Evolutionary conservation across 2,329 filamentous ascomycete species (phyloP).

Genomic region (Diaporthe australafricana): DNA sequence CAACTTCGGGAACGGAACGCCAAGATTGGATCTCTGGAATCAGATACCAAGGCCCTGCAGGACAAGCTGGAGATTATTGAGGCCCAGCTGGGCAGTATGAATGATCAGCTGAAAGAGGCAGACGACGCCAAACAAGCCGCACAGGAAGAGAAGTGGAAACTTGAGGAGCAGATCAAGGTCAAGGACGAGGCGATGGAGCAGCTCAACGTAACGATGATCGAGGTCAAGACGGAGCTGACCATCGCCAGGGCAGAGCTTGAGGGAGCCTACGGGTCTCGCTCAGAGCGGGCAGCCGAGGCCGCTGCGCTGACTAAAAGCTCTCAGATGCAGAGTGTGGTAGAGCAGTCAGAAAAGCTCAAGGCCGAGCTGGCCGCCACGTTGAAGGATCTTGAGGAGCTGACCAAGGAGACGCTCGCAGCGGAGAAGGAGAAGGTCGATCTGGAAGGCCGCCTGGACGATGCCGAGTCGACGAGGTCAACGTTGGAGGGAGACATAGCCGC

Average conservation of each 20-base stretch:
- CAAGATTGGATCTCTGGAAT: conserved; percentile 57
- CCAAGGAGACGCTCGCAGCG: conserved; percentile 61
- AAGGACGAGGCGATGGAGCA: conserved; percentile 64
- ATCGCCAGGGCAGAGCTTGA: conserved; percentile 72
- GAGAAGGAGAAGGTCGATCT: conserved; percentile 63
- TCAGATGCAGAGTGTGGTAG: conserved; percentile 59
- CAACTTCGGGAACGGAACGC: conserved; percentile 57
- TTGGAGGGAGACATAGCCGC: conserved; percentile 54
- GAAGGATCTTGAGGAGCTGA: conserved; percentile 65
- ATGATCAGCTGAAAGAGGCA: conserved; percentile 37
- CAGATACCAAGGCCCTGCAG: conserved; percentile 53
- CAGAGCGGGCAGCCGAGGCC: conserved; percentile 68
- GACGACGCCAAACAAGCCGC: conserved; percentile 46
- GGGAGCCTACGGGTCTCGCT: conserved; percentile 69
- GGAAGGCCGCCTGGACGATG: conserved; percentile 56
- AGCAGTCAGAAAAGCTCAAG: conserved; percentile 62
- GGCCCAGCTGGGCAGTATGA: conserved; percentile 40
- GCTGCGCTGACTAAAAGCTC: conserved; percentile 63
- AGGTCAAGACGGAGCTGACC: conserved; percentile 72
- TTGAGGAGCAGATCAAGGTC: conserved; percentile 58
- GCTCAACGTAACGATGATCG: conserved; percentile 63
- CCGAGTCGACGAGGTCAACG: conserved; percentile 47
- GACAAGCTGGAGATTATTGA: conserved; percentile 49
- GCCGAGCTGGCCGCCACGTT: conserved; percentile 62
- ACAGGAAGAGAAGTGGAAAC: conserved; percentile 45